Conservation (phyloP, 2,329 filamentous ascomycete species). For the Cladosporium velox region DNA sequence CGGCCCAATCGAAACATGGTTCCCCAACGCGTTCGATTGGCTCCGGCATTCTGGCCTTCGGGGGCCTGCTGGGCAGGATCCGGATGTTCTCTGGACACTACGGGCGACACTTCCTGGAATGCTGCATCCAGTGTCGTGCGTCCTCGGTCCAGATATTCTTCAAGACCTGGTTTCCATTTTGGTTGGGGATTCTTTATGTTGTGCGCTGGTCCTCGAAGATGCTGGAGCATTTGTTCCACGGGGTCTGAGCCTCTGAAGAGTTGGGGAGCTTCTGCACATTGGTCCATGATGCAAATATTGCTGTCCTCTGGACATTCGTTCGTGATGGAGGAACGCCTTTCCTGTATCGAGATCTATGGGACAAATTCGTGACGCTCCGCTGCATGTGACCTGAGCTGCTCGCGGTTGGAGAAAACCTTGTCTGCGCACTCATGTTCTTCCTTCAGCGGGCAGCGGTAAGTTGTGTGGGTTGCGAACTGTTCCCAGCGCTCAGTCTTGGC, state of each 20-base stretch:
- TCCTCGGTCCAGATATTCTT: not conserved
- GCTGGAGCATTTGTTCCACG: not conserved
- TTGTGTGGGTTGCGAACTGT: not conserved
- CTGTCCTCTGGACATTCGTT: not conserved
- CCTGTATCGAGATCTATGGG: not conserved
- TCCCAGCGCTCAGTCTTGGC: not conserved
- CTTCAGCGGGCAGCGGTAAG: not conserved
- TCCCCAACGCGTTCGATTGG: not conserved
- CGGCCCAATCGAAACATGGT: not conserved
- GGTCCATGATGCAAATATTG: not conserved
- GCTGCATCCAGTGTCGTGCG: not conserved
- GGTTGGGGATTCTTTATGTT: not conserved
- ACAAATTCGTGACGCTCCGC: not conserved
- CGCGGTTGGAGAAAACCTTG: not conserved
- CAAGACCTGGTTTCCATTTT: not conserved
- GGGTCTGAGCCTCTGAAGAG: not conserved
- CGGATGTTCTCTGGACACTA: not conserved
- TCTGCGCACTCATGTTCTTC: not conserved
- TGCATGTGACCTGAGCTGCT: not conserved
- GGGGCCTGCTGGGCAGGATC: not conserved
- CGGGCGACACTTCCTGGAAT: not conserved
- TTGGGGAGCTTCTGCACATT: not conserved
- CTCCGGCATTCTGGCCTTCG: not conserved
- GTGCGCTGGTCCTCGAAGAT: not conserved
- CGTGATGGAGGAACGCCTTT: not conserved